Base-by-base conservation (phyloP, 306 rosid species). In the Inga oerstediana region DNA sequence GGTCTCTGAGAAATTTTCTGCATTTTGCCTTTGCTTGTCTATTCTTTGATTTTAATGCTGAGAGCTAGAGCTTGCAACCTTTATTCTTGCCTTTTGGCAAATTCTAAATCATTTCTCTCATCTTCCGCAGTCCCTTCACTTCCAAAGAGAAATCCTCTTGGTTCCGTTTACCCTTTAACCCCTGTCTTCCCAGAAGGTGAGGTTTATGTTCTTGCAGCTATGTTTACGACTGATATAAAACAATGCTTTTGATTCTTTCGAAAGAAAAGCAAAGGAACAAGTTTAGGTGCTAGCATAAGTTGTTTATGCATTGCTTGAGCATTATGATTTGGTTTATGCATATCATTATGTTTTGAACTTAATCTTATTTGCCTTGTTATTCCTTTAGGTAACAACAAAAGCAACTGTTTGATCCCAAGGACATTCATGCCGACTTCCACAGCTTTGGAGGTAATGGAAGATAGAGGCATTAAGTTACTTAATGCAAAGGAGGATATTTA, bases 401-500 rank as follows among this genome's bases (percentile, higher is more conserved):
- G 51, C 49, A 72, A 34, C 12, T 7, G 15, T 52, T 64, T 78
- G 13, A 46, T 65, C 56, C 16, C 82, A 41, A 71, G 68, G 4
- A 56, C 62, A 64, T 69, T 58, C 79, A 65, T 79, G 85, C 77
- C 81, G 11, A 13, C 43, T 62, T 83, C 86, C 20, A 11, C 83
- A 10, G 77, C 35, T 74, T 64, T 72, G 4, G 84, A 85, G 74
- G 51, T 70, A 78, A 82, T 84, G 88, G 84, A 22, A 70, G 41
- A 52, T 66, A 66, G 83, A 52, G 80, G 32, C 76, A 35, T 73
- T 78, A 78, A 82, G 41, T 69, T 88, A 6, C 91, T 95, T 37
- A 75, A 24, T 46, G 91, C 82, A 24, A 82, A 43, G 51, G 87
- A 91, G 22, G 98, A 93, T 86, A 15, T 7, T n/a, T 59, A 89